These are phyloP conservation scores for Aspergillus sp. DNA, from an alignment of 2,329 filamentous ascomycete species.

Conservation along the genomic window DNA sequence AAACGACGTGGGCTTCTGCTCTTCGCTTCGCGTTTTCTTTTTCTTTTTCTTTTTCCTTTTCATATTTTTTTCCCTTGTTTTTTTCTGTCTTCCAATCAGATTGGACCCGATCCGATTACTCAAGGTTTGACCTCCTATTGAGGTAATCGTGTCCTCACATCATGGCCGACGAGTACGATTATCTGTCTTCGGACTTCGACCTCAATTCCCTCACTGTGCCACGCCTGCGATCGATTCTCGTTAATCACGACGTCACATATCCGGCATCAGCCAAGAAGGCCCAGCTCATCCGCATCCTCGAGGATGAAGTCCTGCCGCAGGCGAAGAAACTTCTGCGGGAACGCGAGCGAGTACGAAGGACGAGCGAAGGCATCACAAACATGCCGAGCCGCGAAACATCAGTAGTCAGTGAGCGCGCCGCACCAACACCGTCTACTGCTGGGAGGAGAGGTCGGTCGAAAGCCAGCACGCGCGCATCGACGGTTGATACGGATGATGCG, in stretches of 20 bases:
- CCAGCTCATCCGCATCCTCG: conserved; percentile 81
- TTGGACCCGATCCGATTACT: neutral
- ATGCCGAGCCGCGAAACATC: conserved; percentile 66
- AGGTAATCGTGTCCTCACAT: conserved; percentile 12
- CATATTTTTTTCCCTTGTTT: neutral
- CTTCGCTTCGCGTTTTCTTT: neutral
- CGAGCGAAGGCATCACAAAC: conserved; percentile 78
- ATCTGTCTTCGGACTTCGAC: conserved; percentile 85
- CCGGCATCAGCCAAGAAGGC: conserved; percentile 88
- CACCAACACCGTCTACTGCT: conserved; percentile 53
- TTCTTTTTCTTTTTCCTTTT: neutral
- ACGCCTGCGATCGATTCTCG: conserved; percentile 83
- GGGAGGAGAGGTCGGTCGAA: conserved; percentile 55
- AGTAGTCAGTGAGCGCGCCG: conserved; percentile 60
- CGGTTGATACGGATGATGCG: conserved; percentile 37
- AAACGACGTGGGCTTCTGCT: neutral
- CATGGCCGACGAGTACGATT: conserved; percentile 67
- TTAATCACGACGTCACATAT: conserved; percentile 83
- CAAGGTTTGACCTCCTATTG: neutral
- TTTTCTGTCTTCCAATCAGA: neutral
- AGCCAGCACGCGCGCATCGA: conserved; percentile 47
- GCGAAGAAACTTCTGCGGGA: conserved; percentile 73
- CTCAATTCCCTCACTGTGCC: conserved; percentile 80
- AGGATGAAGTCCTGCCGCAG: conserved; percentile 73
- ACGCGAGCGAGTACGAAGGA: conserved; percentile 76